Evolutionary conservation across 257 asterid genomes (phyloP), one percentile per base, ranked within the genome.

Genomic region (Prunella vulgaris): DNA sequence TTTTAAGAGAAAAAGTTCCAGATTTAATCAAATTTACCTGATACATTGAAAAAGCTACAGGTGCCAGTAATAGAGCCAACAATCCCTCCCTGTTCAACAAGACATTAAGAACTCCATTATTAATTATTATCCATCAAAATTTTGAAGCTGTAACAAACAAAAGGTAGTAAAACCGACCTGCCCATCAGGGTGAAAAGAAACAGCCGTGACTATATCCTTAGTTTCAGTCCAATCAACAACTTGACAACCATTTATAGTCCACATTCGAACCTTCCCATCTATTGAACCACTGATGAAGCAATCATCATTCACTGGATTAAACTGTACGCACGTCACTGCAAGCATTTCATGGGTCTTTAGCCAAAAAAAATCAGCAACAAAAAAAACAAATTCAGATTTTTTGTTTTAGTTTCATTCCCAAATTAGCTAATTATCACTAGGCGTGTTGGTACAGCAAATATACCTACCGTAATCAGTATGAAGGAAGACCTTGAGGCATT

Each of bases 191-290:
- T 77, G 81, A 75, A 84, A 91, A 71, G 96, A 86, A 79, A 91
- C 86, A 28, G 97, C 99, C 53, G 97, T 86, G 38, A 94, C 85
- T 76, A 92, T 91, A 77, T 91, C 99, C 82, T 77, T 89, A 12
- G 81, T 76, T 76, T 94, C 97, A 3, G 77, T 66, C 99, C 99
- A 94, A 62, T 85, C 87, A 69, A 91, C 84, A 79, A 94, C 99
- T 71, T 86, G 90, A 72, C 88, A 66, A 66, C 87, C 77, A 62
- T 62, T 77, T 18, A 85, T 72, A 13, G 74, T 79, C 99, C 99
- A 94, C 72, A 94, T 85, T 20, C 99, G 96, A 66, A 89, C 85
- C 80, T 94, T 94, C 54, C 99, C 98, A 59, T 94, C 99, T 64
- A 94, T 86, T 22, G 99, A 91, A 48, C 99, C 98, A 76, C 96